Percentiles rank a stretch among this genome's conserved stretches.
Evolutionary conservation across 352 stramenopile species (phyloP).

Genomic region (Pythium folliculosum): DNA sequence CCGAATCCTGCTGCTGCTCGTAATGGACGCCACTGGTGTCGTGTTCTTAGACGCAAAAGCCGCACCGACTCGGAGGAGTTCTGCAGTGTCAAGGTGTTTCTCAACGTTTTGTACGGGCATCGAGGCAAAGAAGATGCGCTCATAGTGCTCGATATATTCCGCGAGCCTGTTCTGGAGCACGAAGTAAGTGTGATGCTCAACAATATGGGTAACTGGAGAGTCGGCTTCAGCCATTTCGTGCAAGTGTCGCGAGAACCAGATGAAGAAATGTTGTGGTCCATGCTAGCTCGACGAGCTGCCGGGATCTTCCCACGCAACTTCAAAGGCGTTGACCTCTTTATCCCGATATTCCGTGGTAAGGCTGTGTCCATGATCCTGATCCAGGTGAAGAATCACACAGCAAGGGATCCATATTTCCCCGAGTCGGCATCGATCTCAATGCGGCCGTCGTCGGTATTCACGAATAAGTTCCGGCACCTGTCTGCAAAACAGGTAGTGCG

Average conservation of each 20-base stretch:
- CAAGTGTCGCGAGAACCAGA: constrained; percentile 21
- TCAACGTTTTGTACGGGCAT: not conserved
- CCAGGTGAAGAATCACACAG: constrained; percentile 1
- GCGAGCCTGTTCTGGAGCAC: too few relatives aligned
- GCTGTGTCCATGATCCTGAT: constrained; percentile 11
- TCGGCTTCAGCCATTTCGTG: constrained; percentile 39
- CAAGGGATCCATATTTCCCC: too few relatives aligned
- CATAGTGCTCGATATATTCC: not conserved
- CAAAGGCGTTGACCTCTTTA: constrained; percentile 16
- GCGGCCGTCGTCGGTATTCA: not conserved
- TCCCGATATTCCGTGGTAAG: constrained; percentile 20
- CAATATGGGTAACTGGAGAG: constrained; percentile 8
- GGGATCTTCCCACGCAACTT: constrained; percentile 19
- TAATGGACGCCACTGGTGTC: constrained; percentile 12
- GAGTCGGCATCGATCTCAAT: not conserved
- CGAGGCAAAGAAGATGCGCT: not conserved
- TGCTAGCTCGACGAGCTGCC: constrained; percentile 29
- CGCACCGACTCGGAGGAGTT: not conserved
- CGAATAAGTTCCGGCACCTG: not conserved
- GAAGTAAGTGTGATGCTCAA: not conserved
- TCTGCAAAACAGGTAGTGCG: not conserved
- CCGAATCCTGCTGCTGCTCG: constrained; percentile 16
- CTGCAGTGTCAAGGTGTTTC: not conserved
- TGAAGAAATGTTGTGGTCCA: constrained; percentile 29
- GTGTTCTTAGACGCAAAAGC: not conserved